A percentile compares a stretch with the other conserved stretches of the same genome.
phyloP scores from a whole-genome alignment of 148 eudicot genomes.

The Suaeda aralocaspica region DNA sequence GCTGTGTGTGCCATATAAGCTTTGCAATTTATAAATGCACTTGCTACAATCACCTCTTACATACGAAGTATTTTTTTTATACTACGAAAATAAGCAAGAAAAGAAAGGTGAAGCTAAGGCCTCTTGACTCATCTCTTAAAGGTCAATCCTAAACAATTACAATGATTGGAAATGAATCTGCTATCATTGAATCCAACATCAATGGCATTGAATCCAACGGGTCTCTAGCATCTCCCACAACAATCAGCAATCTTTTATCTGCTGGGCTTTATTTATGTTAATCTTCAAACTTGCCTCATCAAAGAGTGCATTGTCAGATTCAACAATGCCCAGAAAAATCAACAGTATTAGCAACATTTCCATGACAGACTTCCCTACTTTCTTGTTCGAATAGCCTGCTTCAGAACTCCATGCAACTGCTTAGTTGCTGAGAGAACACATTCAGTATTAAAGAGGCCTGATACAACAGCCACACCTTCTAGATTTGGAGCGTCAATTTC shows the following conservation, averaged over 20 bases:
- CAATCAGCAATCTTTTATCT: too few species aligned
- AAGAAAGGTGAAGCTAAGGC: too few species aligned
- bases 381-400: constrained; percentile 28
- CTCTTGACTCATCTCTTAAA: too few species aligned
- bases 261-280: neutral
- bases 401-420: constrained; percentile 45
- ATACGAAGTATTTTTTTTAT: too few species aligned
- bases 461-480: constrained; percentile 86
- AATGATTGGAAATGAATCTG: too few species aligned
- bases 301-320: neutral
- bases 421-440: constrained; percentile 48
- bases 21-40: too few species aligned
- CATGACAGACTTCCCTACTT: neutral
- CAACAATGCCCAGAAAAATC: neutral
- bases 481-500: constrained; percentile 49
- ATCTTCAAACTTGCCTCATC: neutral
- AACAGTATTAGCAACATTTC: neutral
- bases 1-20: too few species aligned
- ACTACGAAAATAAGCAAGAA: too few species aligned
- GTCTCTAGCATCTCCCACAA: neutral
- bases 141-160: too few species aligned
- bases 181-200: neutral
- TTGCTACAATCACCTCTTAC: too few species aligned
- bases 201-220: neutral
- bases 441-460: constrained; percentile 69